Base-by-base conservation (phyloP, 2,329 filamentous ascomycete genomes). In the Sporothrix phasma region DNA sequence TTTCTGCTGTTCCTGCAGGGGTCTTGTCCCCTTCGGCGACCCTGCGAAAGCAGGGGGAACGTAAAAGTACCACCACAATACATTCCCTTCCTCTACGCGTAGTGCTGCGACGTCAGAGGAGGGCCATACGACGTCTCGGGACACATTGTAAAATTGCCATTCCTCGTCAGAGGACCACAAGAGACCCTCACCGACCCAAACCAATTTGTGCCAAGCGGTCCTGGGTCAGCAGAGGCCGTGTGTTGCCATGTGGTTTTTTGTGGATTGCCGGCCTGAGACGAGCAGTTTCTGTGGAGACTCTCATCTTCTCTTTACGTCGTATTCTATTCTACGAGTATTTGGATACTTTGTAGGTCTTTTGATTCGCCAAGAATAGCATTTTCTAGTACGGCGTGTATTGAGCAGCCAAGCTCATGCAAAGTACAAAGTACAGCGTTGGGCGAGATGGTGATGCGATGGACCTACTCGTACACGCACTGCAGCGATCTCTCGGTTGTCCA, bases 161-260 rank as follows among this genome's bases (percentile, higher is more conserved):
- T n/a, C n/a, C n/a, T n/a, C n/a, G n/a, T n/a, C n/a, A n/a, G n/a
- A 49, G 45, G 45, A 7, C 22, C 22, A 26, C 19, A 22, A 26
- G 26, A 24, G 45, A 0, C 22, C 34, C 10, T 8, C 34, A 34
- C 10, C 6, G 13, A 39, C 37, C 31, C 5, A 41, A n/a, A 5
- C 17, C 41, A 43, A 43, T 19, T 13, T 51, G 15, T 39, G 31
- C 5, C 7, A 56, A 17, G 51, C 31, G 5, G 51, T 11, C 15
- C 22, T 5, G 49, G 29, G 19, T 29, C 31, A 26, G 11, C 7
- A 29, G 17, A 11, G n/a, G 49, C 31, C 49, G 15, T 31, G 17
- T 54, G 51, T 17, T 45, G 62, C 39, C 62, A 63, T 59, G 41
- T 63, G 62, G 49, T 46, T 46, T 63, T 59, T 59, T 59, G 56